These are phyloP conservation scores for Wickerhamomyces rabaulensis DNA, from an alignment of 805 yeast genomes.

Conservation along the genomic window DNA sequence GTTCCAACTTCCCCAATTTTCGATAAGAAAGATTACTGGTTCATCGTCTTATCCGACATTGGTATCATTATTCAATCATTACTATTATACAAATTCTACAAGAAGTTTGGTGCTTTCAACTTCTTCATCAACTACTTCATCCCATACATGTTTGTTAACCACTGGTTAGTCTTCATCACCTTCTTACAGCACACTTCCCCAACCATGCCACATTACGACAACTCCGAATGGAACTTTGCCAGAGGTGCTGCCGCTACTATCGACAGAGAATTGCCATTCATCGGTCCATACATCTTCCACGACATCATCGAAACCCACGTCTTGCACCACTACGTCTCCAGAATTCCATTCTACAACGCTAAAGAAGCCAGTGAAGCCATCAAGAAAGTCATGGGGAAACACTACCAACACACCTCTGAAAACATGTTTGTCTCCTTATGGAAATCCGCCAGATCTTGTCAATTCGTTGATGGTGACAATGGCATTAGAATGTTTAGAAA, in stretches of 20 bases:
- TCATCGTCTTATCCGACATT: conserved; percentile 64
- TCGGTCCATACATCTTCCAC: conserved; percentile 76
- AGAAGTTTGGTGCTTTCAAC: conserved; percentile 57
- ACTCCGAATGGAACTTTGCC: conserved; percentile 75
- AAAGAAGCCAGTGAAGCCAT: conserved; percentile 74
- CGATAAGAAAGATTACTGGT: conserved; percentile 68
- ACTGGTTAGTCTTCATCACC: conserved; percentile 86
- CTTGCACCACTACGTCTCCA: conserved; percentile 74
- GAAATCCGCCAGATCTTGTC: conserved; percentile 60
- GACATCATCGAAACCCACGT: conserved; percentile 91
- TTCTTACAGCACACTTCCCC: conserved; percentile 82
- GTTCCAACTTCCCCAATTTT: conserved; percentile 70
- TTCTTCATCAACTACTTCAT: conserved; percentile 64
- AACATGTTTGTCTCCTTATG: conserved; percentile 70
- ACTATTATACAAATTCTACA: conserved; percentile 55
- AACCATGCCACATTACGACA: conserved; percentile 72
- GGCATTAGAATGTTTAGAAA: conserved; percentile 76
- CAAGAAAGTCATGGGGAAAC: conserved; percentile 80
- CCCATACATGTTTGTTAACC: conserved; percentile 79
- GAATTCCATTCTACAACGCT: conserved; percentile 88
- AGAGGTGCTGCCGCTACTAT: conserved; percentile 89
- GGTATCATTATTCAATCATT: conserved; percentile 54
- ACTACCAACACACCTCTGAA: conserved; percentile 61
- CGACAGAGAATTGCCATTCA: conserved; percentile 77
- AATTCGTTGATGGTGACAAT: conserved; percentile 67